phyloP scores from a whole-genome alignment of 495 filamentous ascomycete species.

The Hyaloscypha finlandica region DNA sequence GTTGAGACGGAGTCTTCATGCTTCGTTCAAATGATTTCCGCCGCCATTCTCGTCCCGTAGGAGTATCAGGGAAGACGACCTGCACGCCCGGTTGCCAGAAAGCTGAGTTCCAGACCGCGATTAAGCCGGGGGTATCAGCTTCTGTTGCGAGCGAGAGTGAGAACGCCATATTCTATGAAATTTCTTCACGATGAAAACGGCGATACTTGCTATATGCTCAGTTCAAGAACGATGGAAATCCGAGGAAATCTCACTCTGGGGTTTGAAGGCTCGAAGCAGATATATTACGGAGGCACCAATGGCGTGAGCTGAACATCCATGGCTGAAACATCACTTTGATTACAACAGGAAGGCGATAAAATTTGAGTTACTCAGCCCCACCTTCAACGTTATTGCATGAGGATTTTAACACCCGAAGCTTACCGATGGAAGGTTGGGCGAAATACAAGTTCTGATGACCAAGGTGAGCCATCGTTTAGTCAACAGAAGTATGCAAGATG shows the following conservation, averaged over 20 bases:
- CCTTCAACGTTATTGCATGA: no score
- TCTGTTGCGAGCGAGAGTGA: conserved; percentile 8
- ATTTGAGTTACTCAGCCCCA: no score
- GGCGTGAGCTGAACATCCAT: no score
- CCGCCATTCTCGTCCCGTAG: not conserved
- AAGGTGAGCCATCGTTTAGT: no score
- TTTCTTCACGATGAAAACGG: not conserved
- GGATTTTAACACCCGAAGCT: no score
- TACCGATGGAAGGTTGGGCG: no score
- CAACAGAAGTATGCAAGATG: no score
- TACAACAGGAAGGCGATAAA: no score
- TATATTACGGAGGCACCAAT: not conserved
- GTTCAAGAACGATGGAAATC: no score
- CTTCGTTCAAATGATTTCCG: not conserved
- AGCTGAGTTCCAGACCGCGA: not conserved
- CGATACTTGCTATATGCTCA: not conserved
- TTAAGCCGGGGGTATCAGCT: conserved; percentile 2
- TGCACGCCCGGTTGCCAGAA: not conserved
- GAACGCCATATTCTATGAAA: not conserved
- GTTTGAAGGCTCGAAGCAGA: not conserved
- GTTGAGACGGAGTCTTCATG: not conserved
- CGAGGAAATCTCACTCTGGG: not conserved
- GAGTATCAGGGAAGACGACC: conserved; percentile 6
- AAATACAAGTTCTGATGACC: no score
- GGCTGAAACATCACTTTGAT: no score